A percentile compares a stretch with the other conserved stretches of the same genome.
Conservation (phyloP, 2,329 filamentous ascomycete genomes). For the Chaetothyriales sp. region DNA sequence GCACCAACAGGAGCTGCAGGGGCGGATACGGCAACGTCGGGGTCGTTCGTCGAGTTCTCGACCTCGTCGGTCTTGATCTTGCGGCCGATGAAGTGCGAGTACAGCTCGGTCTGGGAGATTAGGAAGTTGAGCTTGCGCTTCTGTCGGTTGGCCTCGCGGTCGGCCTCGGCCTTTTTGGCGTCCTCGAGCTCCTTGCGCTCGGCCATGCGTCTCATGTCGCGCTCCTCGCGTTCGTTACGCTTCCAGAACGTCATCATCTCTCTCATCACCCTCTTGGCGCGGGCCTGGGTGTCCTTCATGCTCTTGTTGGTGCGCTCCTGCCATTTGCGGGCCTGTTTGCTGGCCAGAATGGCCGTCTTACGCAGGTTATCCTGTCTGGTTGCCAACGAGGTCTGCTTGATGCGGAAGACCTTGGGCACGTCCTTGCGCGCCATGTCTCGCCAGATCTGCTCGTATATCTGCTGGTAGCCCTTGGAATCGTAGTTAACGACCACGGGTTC, state of each 20-base stretch:
- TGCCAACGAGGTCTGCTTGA: conserved; percentile 70
- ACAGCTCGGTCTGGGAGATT: conserved; percentile 95
- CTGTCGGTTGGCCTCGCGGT: conserved; percentile 91
- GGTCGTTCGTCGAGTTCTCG: conserved; percentile 74
- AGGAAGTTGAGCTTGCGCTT: conserved; percentile 99
- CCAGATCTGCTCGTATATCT: conserved; percentile 96
- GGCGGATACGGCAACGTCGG: conserved; percentile 43
- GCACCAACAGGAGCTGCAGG: conserved; percentile 31
- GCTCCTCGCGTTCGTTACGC: conserved; percentile 91
- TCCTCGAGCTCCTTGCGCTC: conserved; percentile 94
- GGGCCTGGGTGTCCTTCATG: conserved; percentile 90
- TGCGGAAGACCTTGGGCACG: conserved; percentile 77
- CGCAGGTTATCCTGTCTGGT: conserved; percentile 91
- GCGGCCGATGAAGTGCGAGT: conserved; percentile 98
- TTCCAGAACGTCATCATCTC: conserved; percentile 99
- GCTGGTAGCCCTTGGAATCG: conserved; percentile 84
- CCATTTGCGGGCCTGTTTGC: conserved; percentile 95
- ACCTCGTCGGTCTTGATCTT: conserved; percentile 98
- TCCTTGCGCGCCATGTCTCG: conserved; percentile 87
- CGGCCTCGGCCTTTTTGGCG: conserved; percentile 89
- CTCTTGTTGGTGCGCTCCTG: conserved; percentile 97
- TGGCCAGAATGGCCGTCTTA: conserved; percentile 91
- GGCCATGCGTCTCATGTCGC: conserved; percentile 81
- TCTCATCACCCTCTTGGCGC: conserved; percentile 94
- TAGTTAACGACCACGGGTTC: conserved; percentile 45